Evolutionary conservation across 2,329 filamentous ascomycete genomes (phyloP), one percentile per base, ranked within the genome.

Genomic region (Cercospora berteroae): DNA sequence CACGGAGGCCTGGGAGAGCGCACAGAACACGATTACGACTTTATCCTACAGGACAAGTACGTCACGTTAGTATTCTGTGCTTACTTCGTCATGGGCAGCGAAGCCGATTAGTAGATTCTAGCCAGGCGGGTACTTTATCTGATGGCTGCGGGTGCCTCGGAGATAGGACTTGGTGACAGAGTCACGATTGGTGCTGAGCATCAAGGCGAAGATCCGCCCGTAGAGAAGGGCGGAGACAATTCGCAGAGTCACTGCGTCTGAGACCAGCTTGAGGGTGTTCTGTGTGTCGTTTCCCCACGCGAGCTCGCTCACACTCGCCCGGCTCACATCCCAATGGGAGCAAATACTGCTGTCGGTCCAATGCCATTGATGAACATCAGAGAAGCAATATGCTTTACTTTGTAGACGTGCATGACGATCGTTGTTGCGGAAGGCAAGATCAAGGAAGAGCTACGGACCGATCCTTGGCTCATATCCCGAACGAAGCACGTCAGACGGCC

Each of bases 401-500:
- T 31, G 31, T 18, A 20, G n/a, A 20, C n/a, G 18, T 36, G 55
- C 55, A 58, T 23, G 29, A 57, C 55, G 55, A 57, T 48, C 52
- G 48, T 39, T 39, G 48, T 52, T 52, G 52, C 31, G 20, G 59
- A 60, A 20, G 44, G 31, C 48, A 29, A 12, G 48, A 55, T 55
- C 48, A 23, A 55, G 48, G 20, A 48, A 57, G 33, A 42, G 33
- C 52, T 50, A 16, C 48, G 42, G 31, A 31, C 58, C 29, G 55
- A 25, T 18, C 29, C 60, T 33, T 31, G n/a, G n/a, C 60, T 33
- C 31, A 16, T 29, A 33, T 20, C 42, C 39, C 27, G 52, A 44
- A 64, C n/a, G 42, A 62, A 63, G 60, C 60, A 63, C 60, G 60
- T 63, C 60, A 63, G 23, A 55, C 60, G 36, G 62, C 48, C 60